Evolutionary conservation across 1,139 yeast genomes (phyloP).

Genomic region (Barnettozyma hawaiiensis): DNA sequence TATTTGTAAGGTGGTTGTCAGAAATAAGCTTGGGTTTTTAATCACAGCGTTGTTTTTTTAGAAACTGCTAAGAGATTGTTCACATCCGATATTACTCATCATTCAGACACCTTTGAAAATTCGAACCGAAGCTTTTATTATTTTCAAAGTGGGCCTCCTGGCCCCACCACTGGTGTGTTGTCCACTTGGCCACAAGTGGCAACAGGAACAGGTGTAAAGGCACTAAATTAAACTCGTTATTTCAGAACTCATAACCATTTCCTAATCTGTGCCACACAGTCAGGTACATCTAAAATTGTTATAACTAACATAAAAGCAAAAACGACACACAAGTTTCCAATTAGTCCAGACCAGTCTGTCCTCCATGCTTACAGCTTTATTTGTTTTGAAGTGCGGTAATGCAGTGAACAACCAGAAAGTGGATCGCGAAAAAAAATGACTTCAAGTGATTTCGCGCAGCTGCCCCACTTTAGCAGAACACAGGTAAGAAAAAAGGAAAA

Average conservation of each 20-base stretch:
- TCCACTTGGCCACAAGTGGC: constrained; percentile 4
- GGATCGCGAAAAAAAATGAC: background rate
- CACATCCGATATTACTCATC: constrained; percentile 30
- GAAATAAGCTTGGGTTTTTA: constrained; percentile 31
- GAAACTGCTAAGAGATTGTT: constrained; percentile 33
- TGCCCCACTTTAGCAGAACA: too few relatives aligned
- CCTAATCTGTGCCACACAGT: too few relatives aligned
- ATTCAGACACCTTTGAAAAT: constrained; percentile 15
- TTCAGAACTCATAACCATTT: background rate
- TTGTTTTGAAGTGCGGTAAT: too few relatives aligned
- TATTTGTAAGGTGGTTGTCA: constrained; percentile 20
- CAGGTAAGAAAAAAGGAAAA: background rate
- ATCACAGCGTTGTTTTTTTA: constrained; percentile 27
- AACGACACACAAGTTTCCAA: too few relatives aligned
- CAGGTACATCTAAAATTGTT: too few relatives aligned
- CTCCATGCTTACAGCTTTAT: too few relatives aligned
- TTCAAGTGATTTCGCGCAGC: background rate
- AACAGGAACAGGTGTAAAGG: background rate
- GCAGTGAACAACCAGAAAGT: too few relatives aligned
- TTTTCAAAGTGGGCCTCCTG: constrained; percentile 9
- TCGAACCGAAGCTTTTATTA: constrained; percentile 8
- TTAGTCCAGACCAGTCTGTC: too few relatives aligned
- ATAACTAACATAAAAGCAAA: too few relatives aligned
- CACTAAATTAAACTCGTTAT: background rate
- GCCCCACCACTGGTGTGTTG: too few relatives aligned